These are phyloP conservation scores for Pilasporangium apinafurcum DNA, from an alignment of 352 stramenopile species.

Conservation along the genomic window DNA sequence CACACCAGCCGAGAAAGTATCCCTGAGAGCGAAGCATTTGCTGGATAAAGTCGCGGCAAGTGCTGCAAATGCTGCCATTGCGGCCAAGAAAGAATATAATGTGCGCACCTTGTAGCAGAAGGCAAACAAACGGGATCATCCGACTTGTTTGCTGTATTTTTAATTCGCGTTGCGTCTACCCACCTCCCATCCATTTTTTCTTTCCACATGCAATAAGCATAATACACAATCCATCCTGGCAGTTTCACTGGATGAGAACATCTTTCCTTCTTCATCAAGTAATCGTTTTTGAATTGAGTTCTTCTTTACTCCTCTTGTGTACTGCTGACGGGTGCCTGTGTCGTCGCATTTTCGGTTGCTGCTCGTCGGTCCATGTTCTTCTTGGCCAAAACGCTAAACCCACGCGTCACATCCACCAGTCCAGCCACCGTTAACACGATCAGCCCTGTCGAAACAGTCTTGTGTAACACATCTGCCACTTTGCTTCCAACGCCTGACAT, in stretches of 20 bases:
- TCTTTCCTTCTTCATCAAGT: too few species aligned
- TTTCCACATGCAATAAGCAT: too few species aligned
- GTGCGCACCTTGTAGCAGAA: constrained; percentile 41
- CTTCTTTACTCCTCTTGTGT: constrained; percentile 19
- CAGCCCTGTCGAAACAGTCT: constrained; percentile 74
- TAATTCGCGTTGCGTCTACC: too few species aligned
- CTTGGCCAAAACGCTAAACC: constrained; percentile 74
- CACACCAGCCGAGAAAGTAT: constrained; percentile 45
- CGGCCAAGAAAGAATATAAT: constrained; percentile 63
- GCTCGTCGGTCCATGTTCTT: constrained; percentile 66
- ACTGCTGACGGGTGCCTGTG: constrained; percentile 2
- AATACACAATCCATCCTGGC: too few species aligned
- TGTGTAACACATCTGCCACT: constrained; percentile 72
- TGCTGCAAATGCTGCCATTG: constrained; percentile 19
- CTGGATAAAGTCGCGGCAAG: constrained; percentile 29
- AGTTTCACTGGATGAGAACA: too few species aligned
- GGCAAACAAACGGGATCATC: too few species aligned
- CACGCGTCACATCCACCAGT: constrained; percentile 70
- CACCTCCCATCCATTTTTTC: too few species aligned
- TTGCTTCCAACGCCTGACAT: constrained; percentile 25
- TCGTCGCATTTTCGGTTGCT: constrained; percentile 6
- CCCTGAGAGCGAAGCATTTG: constrained; percentile 28
- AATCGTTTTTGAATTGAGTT: too few species aligned
- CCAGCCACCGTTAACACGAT: constrained; percentile 57
- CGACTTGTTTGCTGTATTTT: too few species aligned